Base-by-base conservation (phyloP, 805 yeast genomes). In the Ogataea wickerhamii region DNA sequence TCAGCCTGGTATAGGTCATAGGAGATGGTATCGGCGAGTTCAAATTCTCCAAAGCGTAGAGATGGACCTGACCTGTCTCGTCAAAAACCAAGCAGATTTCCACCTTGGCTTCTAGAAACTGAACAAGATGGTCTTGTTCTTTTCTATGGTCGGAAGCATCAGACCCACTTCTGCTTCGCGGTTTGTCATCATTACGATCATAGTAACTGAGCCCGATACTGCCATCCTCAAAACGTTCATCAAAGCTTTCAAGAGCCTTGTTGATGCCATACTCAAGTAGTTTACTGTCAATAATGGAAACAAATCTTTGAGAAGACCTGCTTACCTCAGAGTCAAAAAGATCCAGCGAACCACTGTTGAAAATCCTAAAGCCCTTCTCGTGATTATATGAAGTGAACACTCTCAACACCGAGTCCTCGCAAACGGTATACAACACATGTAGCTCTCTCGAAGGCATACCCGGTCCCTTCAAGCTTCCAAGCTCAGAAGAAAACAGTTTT, bases 381-480 rank as follows among this genome's bases (percentile, higher is more conserved):
- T 70, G 61, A 44, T 79, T 83, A 56, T 72, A 77, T 14, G 82
- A 73, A 0, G 83, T 73, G 86, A 89, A 87, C 0, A 83, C 71
- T 20, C 87, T 66, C 30, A 89, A 52, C 8, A 70, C 66, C 5
- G 70, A 62, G 49, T 83, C 87, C 13, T 70, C 62, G 20, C 82
- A 65, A n/a, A 80, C 49, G 0, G 95, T 78, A 55, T 81, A 87
- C 5, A 88, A 61, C 1, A 75, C 67, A 40, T 78, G 74, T 13
- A 70, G 70, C 28, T 66, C 70, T 30, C 33, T 64, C 3, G 50
- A 36, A 18, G 42, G 38, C 2, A 42, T 30, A 18, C 10, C 18
- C 18, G 36, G 25, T 4, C 41, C 27, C 18, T 32, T 33, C 3
- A 36, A 19, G 20, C 45, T 42, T 10, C 21, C 39, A 2, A 29